Percentiles rank a stretch among this genome's conserved stretches.
These are phyloP conservation scores for Elasticomyces elasticus DNA, from an alignment of 495 filamentous ascomycete species.

Conservation along the genomic window DNA sequence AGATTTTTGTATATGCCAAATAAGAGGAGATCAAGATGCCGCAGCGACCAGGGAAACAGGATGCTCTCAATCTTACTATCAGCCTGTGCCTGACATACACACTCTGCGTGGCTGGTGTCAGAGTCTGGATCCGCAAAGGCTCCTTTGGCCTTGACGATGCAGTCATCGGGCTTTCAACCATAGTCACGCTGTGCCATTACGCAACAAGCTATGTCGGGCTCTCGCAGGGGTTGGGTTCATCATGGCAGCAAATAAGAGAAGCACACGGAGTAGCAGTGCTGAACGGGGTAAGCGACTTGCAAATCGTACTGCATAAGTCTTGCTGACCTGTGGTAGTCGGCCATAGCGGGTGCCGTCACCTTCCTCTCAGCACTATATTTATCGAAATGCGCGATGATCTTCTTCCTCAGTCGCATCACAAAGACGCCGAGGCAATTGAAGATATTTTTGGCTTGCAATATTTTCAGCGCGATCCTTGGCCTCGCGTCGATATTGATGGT, in stretches of 20 bases:
- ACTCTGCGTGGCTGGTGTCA: neutral
- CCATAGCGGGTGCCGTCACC: constrained; percentile 1
- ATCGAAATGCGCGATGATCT: constrained; percentile 24
- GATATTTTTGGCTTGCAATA: constrained; percentile 16
- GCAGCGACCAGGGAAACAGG: neutral
- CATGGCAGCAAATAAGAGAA: neutral
- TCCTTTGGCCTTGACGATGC: constrained; percentile 3
- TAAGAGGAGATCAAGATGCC: neutral
- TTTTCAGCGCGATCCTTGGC: constrained; percentile 14
- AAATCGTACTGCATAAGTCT: neutral
- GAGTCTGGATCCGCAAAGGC: constrained; percentile 5
- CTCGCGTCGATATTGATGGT: constrained; percentile 13
- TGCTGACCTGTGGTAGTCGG: constrained; percentile 8
- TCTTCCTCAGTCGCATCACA: constrained; percentile 25
- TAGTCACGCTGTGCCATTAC: constrained; percentile 2
- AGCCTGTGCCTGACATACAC: constrained; percentile 10
- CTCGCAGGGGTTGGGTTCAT: neutral
- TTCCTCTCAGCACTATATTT: constrained; percentile 18
- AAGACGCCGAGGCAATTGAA: constrained; percentile 1
- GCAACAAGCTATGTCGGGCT: constrained; percentile 7
- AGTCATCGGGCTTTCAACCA: constrained; percentile 2
- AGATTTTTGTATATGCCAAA: too few relatives aligned
- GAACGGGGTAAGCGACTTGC: neutral
- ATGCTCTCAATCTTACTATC: constrained; percentile 6
- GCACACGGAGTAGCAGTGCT: neutral